Percentiles rank a stretch among this genome's conserved stretches.
These are phyloP conservation scores for Candida awuae DNA, from an alignment of 805 yeast genomes.

Conservation along the genomic window DNA sequence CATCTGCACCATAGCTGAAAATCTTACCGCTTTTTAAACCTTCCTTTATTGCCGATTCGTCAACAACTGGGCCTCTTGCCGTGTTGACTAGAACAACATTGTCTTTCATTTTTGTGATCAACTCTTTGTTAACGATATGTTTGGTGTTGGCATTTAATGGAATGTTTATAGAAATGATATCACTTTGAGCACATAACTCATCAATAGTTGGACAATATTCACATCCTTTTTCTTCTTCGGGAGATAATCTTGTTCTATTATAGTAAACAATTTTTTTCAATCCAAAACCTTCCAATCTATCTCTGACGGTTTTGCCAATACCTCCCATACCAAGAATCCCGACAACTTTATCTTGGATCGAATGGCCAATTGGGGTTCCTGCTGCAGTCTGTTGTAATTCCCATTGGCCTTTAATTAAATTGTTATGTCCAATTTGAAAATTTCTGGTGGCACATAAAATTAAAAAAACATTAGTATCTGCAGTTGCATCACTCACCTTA, in stretches of 20 bases:
- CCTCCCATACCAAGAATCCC: conserved; percentile 89
- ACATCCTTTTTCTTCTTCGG: conserved; percentile 60
- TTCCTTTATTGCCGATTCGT: conserved; percentile 50
- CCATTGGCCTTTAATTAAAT: conserved; percentile 57
- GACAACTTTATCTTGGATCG: conserved; percentile 64
- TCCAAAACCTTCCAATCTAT: conserved; percentile 69
- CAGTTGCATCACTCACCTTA: conserved; percentile 48
- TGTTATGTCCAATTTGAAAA: conserved; percentile 51
- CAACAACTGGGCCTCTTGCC: conserved; percentile 84
- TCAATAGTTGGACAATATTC: conserved; percentile 62
- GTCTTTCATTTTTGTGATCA: conserved; percentile 63
- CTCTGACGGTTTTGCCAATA: conserved; percentile 73
- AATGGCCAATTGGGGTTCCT: conserved; percentile 59
- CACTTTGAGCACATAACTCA: conserved; percentile 54
- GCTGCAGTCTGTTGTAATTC: conserved; percentile 32
- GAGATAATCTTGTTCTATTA: conserved; percentile 52
- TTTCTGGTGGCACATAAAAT: conserved; percentile 45
- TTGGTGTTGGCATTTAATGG: conserved; percentile 69
- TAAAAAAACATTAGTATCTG: conserved; percentile 48
- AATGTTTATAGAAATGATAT: conserved; percentile 64
- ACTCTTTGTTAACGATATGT: conserved; percentile 56
- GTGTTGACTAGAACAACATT: conserved; percentile 77
- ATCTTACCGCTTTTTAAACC: conserved; percentile 59
- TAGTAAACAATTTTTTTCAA: conserved; percentile 62
- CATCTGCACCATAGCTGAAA: conserved; percentile 65